Evolutionary conservation across 2,329 filamentous ascomycete species (phyloP).

Genomic region (Tolypocladium tundrense): DNA sequence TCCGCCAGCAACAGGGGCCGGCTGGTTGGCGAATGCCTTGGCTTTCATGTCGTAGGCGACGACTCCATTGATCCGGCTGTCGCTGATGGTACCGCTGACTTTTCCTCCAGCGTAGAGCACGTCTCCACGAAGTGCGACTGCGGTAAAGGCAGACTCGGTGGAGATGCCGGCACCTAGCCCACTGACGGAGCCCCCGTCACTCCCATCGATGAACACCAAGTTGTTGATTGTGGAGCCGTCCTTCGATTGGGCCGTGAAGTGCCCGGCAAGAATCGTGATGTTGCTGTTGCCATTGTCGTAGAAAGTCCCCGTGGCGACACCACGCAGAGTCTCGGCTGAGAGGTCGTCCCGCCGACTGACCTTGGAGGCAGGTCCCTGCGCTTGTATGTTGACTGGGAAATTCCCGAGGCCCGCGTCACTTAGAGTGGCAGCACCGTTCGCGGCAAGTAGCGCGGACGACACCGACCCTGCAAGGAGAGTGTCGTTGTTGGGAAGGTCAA

Average conservation of each 20-base stretch:
- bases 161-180: conserved; percentile 61
- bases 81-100: conserved; percentile 60
- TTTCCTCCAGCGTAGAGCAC: conserved; percentile 75
- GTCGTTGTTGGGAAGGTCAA: conserved; percentile 51
- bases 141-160: conserved; percentile 62
- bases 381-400: conserved; percentile 47
- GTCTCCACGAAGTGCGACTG: conserved; percentile 57
- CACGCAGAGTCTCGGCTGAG: conserved; percentile 37
- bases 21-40: conserved; percentile 58
- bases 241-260: conserved; percentile 62
- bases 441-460: conserved; percentile 61
- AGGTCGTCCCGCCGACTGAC: conserved; percentile 36
- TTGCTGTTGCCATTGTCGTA: conserved; percentile 62
- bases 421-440: conserved; percentile 63
- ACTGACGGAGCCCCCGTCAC: conserved; percentile 53
- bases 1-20: conserved; percentile 61
- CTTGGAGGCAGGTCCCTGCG: conserved; percentile 17
- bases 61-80: conserved; percentile 57
- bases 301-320: conserved; percentile 71
- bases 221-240: conserved; percentile 69
- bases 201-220: conserved; percentile 70
- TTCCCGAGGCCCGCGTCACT: conserved; percentile 39
- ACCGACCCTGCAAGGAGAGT: conserved; percentile 78
- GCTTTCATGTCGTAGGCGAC: conserved; percentile 67
- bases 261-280: conserved; percentile 78